Percentiles rank a stretch among this genome's conserved stretches.
Evolutionary conservation across 2,329 filamentous ascomycete species (phyloP).

Genomic region (Davidsoniella neocaledoniae): DNA sequence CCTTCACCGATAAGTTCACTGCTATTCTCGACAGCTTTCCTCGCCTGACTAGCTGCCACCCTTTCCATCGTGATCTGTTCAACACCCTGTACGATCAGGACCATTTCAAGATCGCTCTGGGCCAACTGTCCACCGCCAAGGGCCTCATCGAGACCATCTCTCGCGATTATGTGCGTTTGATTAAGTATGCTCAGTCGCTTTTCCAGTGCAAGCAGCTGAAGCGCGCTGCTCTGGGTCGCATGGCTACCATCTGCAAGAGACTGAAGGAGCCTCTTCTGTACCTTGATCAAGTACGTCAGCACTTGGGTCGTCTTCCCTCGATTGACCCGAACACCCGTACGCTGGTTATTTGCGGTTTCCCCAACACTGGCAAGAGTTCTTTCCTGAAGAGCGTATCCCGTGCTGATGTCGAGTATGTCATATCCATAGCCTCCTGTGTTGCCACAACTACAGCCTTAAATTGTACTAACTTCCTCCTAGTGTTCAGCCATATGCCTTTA

Average conservation of each 20-base stretch:
- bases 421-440: neutral
- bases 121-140: conserved; percentile 90
- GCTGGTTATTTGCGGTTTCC: conserved; percentile 90
- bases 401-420: conserved; percentile 60
- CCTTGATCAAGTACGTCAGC: conserved; percentile 80
- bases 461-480: neutral
- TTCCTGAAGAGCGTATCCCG: conserved; percentile 85
- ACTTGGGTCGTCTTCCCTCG: conserved; percentile 90
- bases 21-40: conserved; percentile 88
- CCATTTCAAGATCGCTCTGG: conserved; percentile 92
- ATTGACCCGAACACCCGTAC: conserved; percentile 97
- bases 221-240: conserved; percentile 84
- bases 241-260: conserved; percentile 92
- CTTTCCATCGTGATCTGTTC: conserved; percentile 68
- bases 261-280: conserved; percentile 91
- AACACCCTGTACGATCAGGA: conserved; percentile 98
- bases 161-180: conserved; percentile 85
- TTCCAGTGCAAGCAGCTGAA: conserved; percentile 99
- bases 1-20: conserved; percentile 83
- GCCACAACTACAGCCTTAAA: neutral
- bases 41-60: conserved; percentile 82
- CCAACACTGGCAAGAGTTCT: conserved; percentile 93
- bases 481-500: conserved; percentile 86
- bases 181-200: conserved; percentile 80
- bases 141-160: conserved; percentile 92